A percentile compares a stretch with the other conserved stretches of the same genome.
These are phyloP conservation scores for Diaporthe vexans DNA, from an alignment of 2,329 filamentous ascomycete genomes.

Conservation along the genomic window DNA sequence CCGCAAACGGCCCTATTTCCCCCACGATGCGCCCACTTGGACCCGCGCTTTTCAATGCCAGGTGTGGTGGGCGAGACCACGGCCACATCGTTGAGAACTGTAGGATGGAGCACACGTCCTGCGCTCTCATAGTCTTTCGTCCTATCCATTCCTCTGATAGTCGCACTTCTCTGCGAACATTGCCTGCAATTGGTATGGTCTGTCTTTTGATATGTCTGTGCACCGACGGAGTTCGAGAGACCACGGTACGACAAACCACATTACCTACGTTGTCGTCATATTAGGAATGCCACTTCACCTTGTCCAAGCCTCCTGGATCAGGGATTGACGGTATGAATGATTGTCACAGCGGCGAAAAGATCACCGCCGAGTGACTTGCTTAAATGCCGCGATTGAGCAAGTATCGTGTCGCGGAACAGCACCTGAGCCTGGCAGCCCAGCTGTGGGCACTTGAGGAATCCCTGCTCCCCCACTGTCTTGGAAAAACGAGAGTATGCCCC, in stretches of 20 bases:
- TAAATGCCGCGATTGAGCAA: no score
- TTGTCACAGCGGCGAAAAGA: background rate
- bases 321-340: background rate
- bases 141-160: no score
- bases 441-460: no score
- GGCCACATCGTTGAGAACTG: background rate
- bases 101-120: no score
- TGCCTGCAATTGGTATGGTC: no score
- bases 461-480: no score
- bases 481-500: no score
- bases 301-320: background rate
- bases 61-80: background rate
- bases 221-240: no score
- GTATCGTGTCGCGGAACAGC: background rate
- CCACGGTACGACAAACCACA: background rate
- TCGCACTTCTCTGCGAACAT: background rate
- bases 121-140: no score
- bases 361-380: background rate
- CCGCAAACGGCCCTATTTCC: background rate
- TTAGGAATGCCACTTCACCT: background rate
- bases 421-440: no score
- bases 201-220: background rate
- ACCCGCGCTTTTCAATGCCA: background rate
- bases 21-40: background rate
- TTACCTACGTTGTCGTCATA: background rate